Evolutionary conservation across 495 filamentous ascomycete genomes (phyloP).

Genomic region (Viridothelium virens): DNA sequence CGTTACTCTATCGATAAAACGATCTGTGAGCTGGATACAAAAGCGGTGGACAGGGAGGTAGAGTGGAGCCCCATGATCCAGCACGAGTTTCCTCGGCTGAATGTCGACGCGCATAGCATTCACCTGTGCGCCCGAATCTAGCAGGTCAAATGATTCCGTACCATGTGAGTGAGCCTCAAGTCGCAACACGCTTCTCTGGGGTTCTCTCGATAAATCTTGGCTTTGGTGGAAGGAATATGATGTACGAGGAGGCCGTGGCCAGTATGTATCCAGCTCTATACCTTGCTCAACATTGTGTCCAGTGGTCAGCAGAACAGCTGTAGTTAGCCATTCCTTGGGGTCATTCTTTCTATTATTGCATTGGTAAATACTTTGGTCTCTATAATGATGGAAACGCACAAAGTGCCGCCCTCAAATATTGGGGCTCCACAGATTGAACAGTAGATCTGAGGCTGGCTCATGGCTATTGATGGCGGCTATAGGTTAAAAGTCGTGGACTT

Average conservation of each 20-base stretch:
- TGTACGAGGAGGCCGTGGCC: background rate
- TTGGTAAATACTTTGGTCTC: background rate
- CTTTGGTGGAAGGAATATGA: background rate
- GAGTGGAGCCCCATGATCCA: background rate
- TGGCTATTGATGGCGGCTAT: background rate
- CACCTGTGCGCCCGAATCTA: background rate
- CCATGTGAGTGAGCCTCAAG: background rate
- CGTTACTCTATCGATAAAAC: background rate
- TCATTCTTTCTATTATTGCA: background rate
- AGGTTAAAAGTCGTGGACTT: background rate
- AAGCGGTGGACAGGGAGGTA: background rate
- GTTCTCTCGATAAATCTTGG: background rate
- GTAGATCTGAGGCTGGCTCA: background rate
- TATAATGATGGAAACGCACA: conserved; percentile 7
- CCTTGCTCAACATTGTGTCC: background rate
- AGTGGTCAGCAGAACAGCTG: background rate
- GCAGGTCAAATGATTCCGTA: background rate
- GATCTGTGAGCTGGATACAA: background rate
- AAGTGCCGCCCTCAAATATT: background rate
- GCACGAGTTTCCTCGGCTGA: background rate
- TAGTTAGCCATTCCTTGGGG: conserved; percentile 6
- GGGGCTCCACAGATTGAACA: background rate
- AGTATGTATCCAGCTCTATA: background rate
- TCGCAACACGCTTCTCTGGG: conserved; percentile 1
- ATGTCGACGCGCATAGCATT: conserved; percentile 1